Conservation (phyloP, 1,284 basidiomycete species). For the Athelia psychrophila region DNA sequence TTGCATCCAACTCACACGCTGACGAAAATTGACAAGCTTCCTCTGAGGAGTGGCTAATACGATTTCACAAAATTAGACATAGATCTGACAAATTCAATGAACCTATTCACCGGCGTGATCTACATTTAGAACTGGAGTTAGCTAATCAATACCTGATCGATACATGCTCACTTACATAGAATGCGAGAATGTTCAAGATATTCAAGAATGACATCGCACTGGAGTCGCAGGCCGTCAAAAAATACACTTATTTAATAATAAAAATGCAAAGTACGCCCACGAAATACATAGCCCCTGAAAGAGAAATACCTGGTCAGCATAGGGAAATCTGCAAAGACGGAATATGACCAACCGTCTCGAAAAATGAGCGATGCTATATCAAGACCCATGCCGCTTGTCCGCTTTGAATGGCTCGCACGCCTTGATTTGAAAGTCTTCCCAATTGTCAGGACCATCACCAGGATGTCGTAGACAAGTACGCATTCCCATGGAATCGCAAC, state of each 20-base stretch:
- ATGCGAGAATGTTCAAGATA: constrained; percentile 5
- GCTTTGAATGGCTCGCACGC: background rate
- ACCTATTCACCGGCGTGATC: no score
- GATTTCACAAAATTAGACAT: no score
- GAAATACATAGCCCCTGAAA: background rate
- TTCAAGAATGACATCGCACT: constrained; percentile 4
- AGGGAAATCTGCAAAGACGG: background rate
- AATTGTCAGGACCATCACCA: constrained; percentile 35
- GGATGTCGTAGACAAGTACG: constrained; percentile 35
- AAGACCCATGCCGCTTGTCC: background rate
- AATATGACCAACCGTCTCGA: background rate
- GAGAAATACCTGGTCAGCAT: background rate
- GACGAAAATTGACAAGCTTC: no score
- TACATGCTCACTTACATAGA: constrained; percentile 2
- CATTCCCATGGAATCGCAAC: constrained; percentile 40
- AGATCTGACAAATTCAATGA: no score
- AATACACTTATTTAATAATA: background rate
- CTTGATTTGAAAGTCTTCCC: constrained; percentile 20
- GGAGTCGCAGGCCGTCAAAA: background rate
- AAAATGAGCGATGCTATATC: background rate
- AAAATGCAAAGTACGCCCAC: background rate
- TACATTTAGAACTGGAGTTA: no score
- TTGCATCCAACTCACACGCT: no score
- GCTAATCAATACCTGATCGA: no score
- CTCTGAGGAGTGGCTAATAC: no score